Evolutionary conservation across 2,329 filamentous ascomycete genomes (phyloP).

Genomic region (Xenosphaeropsis pyriputrescens): DNA sequence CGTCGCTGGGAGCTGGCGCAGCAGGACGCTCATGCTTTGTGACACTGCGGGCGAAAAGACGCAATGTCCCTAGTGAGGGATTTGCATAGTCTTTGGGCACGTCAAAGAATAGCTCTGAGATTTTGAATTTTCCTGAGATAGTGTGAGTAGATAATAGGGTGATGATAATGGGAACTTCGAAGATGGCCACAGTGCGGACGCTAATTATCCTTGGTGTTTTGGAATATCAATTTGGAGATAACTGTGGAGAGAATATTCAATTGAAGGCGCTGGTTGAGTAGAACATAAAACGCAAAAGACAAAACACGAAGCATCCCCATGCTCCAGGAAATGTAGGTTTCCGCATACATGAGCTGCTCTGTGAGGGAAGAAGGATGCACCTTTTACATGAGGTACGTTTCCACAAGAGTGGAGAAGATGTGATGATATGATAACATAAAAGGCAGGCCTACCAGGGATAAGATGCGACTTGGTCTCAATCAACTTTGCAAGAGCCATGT

Average conservation of each 20-base stretch:
- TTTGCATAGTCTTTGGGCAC: slow-evolving; percentile 69
- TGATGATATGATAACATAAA: slow-evolving; percentile 3
- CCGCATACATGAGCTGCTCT: too few relatives aligned
- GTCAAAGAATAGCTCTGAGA: slow-evolving; percentile 76
- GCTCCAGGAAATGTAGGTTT: too few relatives aligned
- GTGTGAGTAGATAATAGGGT: background rate
- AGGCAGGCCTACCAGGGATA: slow-evolving; percentile 16
- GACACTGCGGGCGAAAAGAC: slow-evolving; percentile 65
- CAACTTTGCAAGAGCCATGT: slow-evolving; percentile 14
- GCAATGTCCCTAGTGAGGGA: slow-evolving; percentile 43
- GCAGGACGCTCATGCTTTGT: slow-evolving; percentile 44
- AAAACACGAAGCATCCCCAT: too few relatives aligned
- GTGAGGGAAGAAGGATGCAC: too few relatives aligned
- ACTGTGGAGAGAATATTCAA: too few relatives aligned
- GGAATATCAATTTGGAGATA: too few relatives aligned
- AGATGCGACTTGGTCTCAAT: slow-evolving; percentile 25
- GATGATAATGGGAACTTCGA: too few relatives aligned
- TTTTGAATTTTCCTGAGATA: slow-evolving; percentile 49
- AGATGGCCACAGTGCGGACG: too few relatives aligned
- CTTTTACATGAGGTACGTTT: background rate
- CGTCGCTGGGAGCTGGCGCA: slow-evolving; percentile 20
- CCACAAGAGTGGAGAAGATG: background rate
- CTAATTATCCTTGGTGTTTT: too few relatives aligned
- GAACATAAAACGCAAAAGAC: too few relatives aligned
- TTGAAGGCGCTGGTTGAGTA: too few relatives aligned